phyloP scores from a whole-genome alignment of 2,329 filamentous ascomycete genomes.

The Torrubiellomyces zombiae region DNA sequence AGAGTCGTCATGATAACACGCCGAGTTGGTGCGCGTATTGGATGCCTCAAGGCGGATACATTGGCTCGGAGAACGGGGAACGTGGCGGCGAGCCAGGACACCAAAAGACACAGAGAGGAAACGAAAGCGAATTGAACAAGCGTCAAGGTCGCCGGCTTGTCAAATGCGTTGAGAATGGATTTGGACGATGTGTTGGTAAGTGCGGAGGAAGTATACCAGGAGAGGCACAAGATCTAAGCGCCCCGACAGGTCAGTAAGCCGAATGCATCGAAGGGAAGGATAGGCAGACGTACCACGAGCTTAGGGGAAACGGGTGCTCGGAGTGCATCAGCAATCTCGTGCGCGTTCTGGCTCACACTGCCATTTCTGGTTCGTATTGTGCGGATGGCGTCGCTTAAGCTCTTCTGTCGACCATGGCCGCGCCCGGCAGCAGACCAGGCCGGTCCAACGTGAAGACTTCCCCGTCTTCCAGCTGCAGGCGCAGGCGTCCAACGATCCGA shows the following conservation, averaged over 20 bases:
- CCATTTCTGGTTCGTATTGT: conserved; percentile 66
- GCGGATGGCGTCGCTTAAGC: conserved; percentile 72
- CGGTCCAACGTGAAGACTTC: too few relatives aligned
- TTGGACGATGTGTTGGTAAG: conserved; percentile 97
- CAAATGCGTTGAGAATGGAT: conserved; percentile 81
- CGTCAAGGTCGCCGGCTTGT: conserved; percentile 81
- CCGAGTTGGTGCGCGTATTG: conserved; percentile 62
- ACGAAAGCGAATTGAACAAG: conserved; percentile 90
- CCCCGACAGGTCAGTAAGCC: conserved; percentile 9
- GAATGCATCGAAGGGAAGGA: neutral
- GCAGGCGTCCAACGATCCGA: conserved; percentile 13
- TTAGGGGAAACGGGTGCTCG: conserved; percentile 78
- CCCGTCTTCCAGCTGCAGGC: conserved; percentile 12
- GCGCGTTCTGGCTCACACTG: conserved; percentile 83
- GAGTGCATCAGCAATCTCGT: conserved; percentile 81
- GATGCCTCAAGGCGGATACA: conserved; percentile 67
- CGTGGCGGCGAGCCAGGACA: conserved; percentile 56
- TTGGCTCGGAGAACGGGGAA: conserved; percentile 54
- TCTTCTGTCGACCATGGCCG: conserved; percentile 62
- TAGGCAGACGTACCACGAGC: conserved; percentile 51
- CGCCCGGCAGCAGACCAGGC: conserved; percentile 16
- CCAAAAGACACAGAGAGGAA: conserved; percentile 66
- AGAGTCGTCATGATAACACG: conserved; percentile 77
- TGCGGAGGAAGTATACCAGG: conserved; percentile 93
- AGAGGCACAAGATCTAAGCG: conserved; percentile 57